These are phyloP conservation scores for Friedmanniomyces endolithicus DNA, from an alignment of 495 filamentous ascomycete species.

Conservation along the genomic window DNA sequence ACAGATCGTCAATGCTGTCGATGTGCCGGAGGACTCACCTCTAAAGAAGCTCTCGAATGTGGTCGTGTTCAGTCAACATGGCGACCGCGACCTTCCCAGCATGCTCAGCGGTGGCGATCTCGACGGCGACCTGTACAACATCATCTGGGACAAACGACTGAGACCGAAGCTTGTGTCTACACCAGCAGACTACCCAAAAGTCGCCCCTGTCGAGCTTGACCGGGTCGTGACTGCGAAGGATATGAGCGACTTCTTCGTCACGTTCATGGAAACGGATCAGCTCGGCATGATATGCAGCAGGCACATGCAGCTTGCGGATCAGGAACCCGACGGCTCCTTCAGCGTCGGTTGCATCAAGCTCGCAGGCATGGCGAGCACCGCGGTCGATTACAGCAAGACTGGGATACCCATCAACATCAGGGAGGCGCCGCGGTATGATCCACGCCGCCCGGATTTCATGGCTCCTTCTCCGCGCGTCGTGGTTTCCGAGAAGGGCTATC, in stretches of 20 bases:
- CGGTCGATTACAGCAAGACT: constrained; percentile 75
- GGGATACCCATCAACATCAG: constrained; percentile 50
- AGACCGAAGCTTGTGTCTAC: constrained; percentile 30
- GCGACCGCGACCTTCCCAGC: constrained; percentile 60
- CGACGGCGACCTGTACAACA: constrained; percentile 67
- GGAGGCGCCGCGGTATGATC: constrained; percentile 33
- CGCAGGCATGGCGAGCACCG: constrained; percentile 59
- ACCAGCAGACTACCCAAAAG: constrained; percentile 57
- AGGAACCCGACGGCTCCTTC: constrained; percentile 40
- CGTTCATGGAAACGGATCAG: constrained; percentile 67
- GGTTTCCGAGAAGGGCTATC: constrained; percentile 39
- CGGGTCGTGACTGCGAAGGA: constrained; percentile 43
- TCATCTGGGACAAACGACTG: constrained; percentile 52
- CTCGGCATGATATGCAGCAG: constrained; percentile 55
- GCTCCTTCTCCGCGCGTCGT: constrained; percentile 50
- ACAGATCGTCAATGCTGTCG: constrained; percentile 45
- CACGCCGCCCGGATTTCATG: constrained; percentile 49
- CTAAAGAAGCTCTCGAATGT: constrained; percentile 52
- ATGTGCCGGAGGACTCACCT: constrained; percentile 46
- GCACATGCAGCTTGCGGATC: constrained; percentile 59
- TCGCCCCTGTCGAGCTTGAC: constrained; percentile 41
- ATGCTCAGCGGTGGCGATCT: constrained; percentile 69
- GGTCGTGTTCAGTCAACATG: constrained; percentile 62
- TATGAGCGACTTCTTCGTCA: constrained; percentile 65
- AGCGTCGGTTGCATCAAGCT: constrained; percentile 47